Conservation (phyloP, 805 yeast genomes). For the Blastobotrys robertii region DNA sequence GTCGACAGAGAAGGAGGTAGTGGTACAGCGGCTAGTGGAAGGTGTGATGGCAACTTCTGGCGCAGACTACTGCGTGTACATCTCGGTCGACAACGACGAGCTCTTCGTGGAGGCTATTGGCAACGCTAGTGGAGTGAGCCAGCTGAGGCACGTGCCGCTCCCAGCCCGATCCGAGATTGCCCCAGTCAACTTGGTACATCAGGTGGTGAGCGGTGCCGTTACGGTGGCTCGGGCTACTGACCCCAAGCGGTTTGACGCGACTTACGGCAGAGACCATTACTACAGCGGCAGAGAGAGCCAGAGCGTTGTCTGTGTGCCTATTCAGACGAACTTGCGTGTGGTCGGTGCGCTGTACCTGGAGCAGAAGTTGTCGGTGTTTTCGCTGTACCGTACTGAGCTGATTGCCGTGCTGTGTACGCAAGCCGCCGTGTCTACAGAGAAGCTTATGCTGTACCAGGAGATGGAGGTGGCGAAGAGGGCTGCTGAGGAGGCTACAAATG, state of each 20-base stretch:
- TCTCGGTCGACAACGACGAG: slow-evolving; percentile 24
- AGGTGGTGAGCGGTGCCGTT: slow-evolving; percentile 32
- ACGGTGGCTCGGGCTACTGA: slow-evolving; percentile 32
- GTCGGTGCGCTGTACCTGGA: slow-evolving; percentile 42
- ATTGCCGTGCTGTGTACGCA: slow-evolving; percentile 38
- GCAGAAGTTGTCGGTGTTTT: slow-evolving; percentile 24
- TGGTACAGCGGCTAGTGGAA: slow-evolving; percentile 31
- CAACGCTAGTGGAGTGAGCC: slow-evolving; percentile 18
- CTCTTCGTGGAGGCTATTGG: slow-evolving; percentile 26
- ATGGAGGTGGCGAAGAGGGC: slow-evolving; percentile 32
- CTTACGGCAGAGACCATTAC: slow-evolving; percentile 33
- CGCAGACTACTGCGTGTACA: slow-evolving; percentile 30
- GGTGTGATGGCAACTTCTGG: slow-evolving; percentile 32
- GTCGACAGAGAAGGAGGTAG: slow-evolving; percentile 31
- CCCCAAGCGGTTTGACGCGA: slow-evolving; percentile 26
- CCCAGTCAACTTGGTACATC: slow-evolving; percentile 33
- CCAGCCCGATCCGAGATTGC: slow-evolving; percentile 34
- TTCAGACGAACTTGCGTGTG: slow-evolving; percentile 33
- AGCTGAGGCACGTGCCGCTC: slow-evolving; percentile 31
- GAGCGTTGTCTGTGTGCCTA: slow-evolving; percentile 37
- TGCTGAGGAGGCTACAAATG: slow-evolving; percentile 46
- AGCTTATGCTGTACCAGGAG: slow-evolving; percentile 37
- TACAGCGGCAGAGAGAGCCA: slow-evolving; percentile 28
- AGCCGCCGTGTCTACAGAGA: slow-evolving; percentile 43
- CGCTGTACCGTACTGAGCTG: slow-evolving; percentile 31